Evolutionary conservation across 139 green algal species (phyloP), one percentile per base, ranked within the genome.

Genomic region (Chlorella sp.): DNA sequence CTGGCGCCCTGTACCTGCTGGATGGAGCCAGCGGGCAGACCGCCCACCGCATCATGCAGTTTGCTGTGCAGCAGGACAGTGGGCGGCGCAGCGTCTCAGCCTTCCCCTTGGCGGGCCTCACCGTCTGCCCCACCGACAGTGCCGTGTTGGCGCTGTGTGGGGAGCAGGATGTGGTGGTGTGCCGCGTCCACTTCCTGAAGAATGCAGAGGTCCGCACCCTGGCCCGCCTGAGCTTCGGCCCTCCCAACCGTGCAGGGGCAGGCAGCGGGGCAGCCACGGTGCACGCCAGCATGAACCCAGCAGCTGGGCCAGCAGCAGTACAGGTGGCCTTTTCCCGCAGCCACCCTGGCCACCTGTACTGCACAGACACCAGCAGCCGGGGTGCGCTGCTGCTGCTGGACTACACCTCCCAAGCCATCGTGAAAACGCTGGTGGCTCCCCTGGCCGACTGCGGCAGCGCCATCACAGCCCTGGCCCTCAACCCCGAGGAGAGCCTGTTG

Each of bases 321-420:
- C 76, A 62, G 3, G 80, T 63, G 16, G 80, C 51, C 47, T 78
- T 85, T 21, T 74, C 56, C 20, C 1, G 4, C 9, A 12, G 26
- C 44, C 80, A 85, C 67, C 44, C 67, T 3, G 65, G 80, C 44
- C 80, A 78, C 80, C 47, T 85, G 4, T 85, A 78, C 65, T 68
- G 44, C 67, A 60, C 80, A 47, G 57, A 69, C 67, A 69, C 80
- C 4, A 16, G 2, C 23, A 28, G 28, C 30, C 44, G 47, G 0
- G 80, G 47, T 13, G 47, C 68, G 23, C 30, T 85, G 18, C 67
- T 78, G 67, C 67, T 85, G 28, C 69, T 57, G 23, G 80, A 85
- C 39, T 85, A 78, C 32, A 56, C 44, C 23, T n/a, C 30, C 2
- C 21, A 26, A 3, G 44, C 21, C 1, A n/a, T 85, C 17, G 44